Conservation (phyloP, 2,329 filamentous ascomycete species). For the Pestalotiopsis sp. region DNA sequence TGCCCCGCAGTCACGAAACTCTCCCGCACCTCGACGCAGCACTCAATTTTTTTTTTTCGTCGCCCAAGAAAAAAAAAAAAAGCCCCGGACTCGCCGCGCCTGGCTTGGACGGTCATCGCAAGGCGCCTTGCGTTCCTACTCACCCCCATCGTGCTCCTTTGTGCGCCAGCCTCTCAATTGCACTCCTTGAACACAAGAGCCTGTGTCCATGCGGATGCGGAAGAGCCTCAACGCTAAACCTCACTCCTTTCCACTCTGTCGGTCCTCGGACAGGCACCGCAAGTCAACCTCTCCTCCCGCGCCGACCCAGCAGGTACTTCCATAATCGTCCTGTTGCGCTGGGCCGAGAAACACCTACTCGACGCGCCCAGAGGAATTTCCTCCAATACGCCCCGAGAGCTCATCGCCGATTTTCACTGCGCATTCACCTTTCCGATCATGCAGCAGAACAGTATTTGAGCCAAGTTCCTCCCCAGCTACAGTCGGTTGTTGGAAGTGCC, state of each 20-base stretch:
- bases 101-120: neutral
- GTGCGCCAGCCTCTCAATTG: neutral
- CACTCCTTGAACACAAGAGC: neutral
- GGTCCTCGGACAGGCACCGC: neutral
- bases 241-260: neutral
- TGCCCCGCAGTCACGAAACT: slow-evolving; percentile 7
- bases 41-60: neutral
- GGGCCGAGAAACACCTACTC: neutral
- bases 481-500: slow-evolving; percentile 27
- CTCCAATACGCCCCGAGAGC: neutral
- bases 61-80: neutral
- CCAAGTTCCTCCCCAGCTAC: slow-evolving; percentile 28
- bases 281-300: neutral
- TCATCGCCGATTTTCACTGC: neutral
- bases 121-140: neutral
- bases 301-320: neutral
- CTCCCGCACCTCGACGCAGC: slow-evolving; percentile 6
- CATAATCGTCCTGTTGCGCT: neutral
- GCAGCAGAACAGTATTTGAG: slow-evolving; percentile 35
- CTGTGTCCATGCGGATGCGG: slow-evolving; percentile 11
- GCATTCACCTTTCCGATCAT: slow-evolving; percentile 27
- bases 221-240: slow-evolving; percentile 1
- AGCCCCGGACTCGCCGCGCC: neutral
- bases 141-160: neutral
- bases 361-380: neutral